Base-by-base conservation (phyloP, 768 basidiomycete species). In the Amanita pallidorosea region DNA sequence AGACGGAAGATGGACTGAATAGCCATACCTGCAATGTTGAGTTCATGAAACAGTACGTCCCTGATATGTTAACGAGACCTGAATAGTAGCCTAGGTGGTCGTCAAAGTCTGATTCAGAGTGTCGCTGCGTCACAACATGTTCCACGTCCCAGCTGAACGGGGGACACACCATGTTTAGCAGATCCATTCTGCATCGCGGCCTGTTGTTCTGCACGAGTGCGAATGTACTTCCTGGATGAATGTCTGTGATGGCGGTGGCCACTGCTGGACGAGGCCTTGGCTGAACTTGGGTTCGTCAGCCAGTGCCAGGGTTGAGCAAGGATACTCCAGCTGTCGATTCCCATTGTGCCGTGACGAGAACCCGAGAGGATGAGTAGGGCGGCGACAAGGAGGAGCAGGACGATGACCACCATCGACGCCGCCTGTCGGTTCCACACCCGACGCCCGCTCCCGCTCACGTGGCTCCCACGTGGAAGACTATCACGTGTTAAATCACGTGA, bases 1-100 rank as follows among this genome's bases (percentile, higher is more conserved):
- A 46, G 42, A 43, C 31, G 29, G 41, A 44, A 27, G 42, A n/a
- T 17, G 38, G 27, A 46, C 9, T 18, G 31, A 50, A 38, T 44
- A 35, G 36, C 60, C 63, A 62, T 59, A 79, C 89, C 78, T 97
- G 95, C 8, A 97, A 70, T 2, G 92, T 92, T 11, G 95, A 93
- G 63, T 98, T 95, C 83, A 97, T 88, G 71, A 96, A 98, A 62
- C 95, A 97, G 56, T 95, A 88, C 47, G 92, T 95, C 9, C 94
- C 94, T 7, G 92, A 94, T 34, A 94, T 85, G 60, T 97, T 97
- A 61, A 96, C 87, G 45, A 97, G 83, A 0, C 94, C 94, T 2
- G 93, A 87, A 65, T 89, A 96, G 58, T 81, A 75, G 18, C 74
- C 72, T 13, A 74, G 36, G 13, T 23, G n/a, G 13, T 40, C 37